These are phyloP conservation scores for Lycium barbarum DNA, from an alignment of 257 asterid species.

Conservation along the genomic window DNA sequence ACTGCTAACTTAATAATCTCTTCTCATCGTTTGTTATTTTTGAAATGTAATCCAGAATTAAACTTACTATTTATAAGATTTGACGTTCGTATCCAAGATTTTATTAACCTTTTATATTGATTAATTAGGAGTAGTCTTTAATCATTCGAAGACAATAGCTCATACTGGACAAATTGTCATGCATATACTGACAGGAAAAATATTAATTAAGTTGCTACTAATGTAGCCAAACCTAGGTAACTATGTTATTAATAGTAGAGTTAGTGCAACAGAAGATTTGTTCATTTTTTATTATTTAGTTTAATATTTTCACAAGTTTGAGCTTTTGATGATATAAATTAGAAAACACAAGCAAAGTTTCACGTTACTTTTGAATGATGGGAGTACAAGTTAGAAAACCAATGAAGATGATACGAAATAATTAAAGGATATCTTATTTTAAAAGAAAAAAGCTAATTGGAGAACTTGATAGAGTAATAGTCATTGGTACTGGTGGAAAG, in stretches of 20 bases:
- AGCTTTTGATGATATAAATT: neutral
- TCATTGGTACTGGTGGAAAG: neutral
- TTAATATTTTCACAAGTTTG: neutral
- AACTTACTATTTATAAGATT: too few species aligned
- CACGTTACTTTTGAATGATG: constrained; percentile 11
- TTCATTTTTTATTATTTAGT: neutral
- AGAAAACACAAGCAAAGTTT: neutral
- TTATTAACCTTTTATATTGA: too few species aligned
- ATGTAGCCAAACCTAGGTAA: neutral
- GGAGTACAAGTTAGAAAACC: neutral
- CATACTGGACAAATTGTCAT: neutral
- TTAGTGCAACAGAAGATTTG: neutral
- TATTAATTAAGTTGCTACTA: too few species aligned
- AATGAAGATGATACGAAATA: constrained; percentile 10
- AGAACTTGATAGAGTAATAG: constrained; percentile 1
- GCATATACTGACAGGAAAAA: neutral
- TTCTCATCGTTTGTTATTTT: too few species aligned
- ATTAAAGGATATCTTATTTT: constrained; percentile 18
- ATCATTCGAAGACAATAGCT: too few species aligned
- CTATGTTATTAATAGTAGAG: neutral
- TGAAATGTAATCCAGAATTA: too few species aligned
- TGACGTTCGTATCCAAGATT: neutral
- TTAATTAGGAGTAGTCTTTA: neutral
- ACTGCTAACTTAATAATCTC: too few species aligned
- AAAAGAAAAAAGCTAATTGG: constrained; percentile 9